These are phyloP conservation scores for Phaeophleospora eucalypticola DNA, from an alignment of 2,329 filamentous ascomycete genomes.

Conservation along the genomic window DNA sequence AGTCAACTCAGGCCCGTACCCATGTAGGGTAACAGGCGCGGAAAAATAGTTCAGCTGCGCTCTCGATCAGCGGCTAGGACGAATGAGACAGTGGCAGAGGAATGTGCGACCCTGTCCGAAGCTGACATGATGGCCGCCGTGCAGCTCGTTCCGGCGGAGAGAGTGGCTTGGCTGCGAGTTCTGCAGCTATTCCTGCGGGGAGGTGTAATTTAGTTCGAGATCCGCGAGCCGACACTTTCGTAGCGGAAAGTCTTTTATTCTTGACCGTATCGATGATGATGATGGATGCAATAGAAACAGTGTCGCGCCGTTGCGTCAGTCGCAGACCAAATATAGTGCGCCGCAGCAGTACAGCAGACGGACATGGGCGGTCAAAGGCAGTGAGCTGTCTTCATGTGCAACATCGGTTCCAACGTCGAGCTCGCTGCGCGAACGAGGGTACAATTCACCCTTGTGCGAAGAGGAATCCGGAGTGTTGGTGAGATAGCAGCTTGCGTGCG, in stretches of 20 bases:
- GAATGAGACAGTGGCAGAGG: constrained; percentile 7
- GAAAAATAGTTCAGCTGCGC: constrained; percentile 7
- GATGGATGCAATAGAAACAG: background rate
- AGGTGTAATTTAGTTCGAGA: background rate
- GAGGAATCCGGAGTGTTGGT: background rate
- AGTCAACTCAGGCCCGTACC: background rate
- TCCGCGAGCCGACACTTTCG: background rate
- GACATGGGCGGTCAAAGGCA: too few species aligned
- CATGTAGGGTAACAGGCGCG: background rate
- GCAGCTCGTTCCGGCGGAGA: background rate
- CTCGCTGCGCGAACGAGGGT: background rate
- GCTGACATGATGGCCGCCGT: constrained; percentile 6
- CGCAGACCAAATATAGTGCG: background rate
- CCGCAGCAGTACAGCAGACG: background rate
- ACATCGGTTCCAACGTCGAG: background rate
- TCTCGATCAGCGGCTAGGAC: constrained; percentile 3
- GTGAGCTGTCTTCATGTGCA: background rate
- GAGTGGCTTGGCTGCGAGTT: background rate
- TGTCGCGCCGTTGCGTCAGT: background rate
- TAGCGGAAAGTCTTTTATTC: background rate
- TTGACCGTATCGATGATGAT: background rate
- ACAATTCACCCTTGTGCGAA: background rate
- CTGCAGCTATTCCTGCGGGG: background rate
- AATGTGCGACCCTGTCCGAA: constrained; percentile 1
- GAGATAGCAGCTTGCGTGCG: background rate